Evolutionary conservation across 352 stramenopile species (phyloP), one percentile per base, ranked within the genome.

Genomic region (Poterioochromonas sp.): DNA sequence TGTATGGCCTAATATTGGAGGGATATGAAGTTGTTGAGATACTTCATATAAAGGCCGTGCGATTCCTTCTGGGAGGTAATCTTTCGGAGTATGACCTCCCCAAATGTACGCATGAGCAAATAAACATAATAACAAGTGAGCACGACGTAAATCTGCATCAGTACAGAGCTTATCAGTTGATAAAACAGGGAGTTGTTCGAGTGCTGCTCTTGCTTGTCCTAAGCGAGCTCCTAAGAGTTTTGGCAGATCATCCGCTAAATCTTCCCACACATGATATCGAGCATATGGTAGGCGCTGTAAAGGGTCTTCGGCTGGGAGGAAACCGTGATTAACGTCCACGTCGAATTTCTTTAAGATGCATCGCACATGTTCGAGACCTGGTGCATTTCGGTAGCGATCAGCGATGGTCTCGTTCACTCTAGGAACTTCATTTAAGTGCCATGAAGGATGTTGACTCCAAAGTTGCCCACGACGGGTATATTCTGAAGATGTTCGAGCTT

Each of bases 51-150:
- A 73, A 0, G 81, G 80, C 49, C 79, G 41, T 18, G 82, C 80
- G 29, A 85, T 78, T n/a, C 65, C 65, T 74, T 74, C 41, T 44
- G 65, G 65, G 35, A 74, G 1, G n/a, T 8, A 11, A n/a, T 74
- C 65, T 2, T 54, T 74, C 15, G 41, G 39, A n/a, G 2, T n/a
- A 58, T 11, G 49, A 58, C 65, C 70, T 76, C 82, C 82, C 82
- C 82, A 85, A 18, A 85, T 76, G 20, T 79, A 84, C 51, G 82
- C 81, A 64, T 85, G 82, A 2, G 78, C 70, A 62, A 85, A 79
- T 12, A 85, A 54, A 79, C 77, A 76, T 58, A 85, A 69, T 29
- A 85, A 51, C 22, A 85, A 73, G 26, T 84, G 76, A n/a, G 76
- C 76, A 54, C 76, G 49, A 77, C 76, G 18, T 2, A 74, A 39